Conservation (phyloP, 1,284 basidiomycete species). For the Ustilago shanxiensis region DNA sequence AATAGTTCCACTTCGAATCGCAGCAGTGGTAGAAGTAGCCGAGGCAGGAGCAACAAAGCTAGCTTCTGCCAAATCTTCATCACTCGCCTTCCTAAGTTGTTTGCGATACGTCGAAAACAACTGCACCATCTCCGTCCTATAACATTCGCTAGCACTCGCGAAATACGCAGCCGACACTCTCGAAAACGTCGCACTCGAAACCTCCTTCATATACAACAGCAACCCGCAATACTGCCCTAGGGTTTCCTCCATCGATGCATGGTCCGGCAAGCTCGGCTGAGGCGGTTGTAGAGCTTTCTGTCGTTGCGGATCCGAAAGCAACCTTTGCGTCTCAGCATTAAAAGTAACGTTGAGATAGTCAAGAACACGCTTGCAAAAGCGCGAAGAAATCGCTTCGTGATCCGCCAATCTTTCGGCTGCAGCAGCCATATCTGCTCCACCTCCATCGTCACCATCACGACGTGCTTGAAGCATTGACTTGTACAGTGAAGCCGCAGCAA, state of each 20-base stretch:
- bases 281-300: slow-evolving; percentile 50
- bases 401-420: slow-evolving; percentile 86
- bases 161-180: slow-evolving; percentile 62
- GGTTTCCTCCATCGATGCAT: slow-evolving; percentile 77
- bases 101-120: slow-evolving; percentile 51
- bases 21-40: slow-evolving; percentile 19
- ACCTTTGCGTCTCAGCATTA: slow-evolving; percentile 70
- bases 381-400: slow-evolving; percentile 85
- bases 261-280: slow-evolving; percentile 58
- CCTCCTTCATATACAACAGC: slow-evolving; percentile 93
- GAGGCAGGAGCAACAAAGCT: slow-evolving; percentile 35
- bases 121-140: slow-evolving; percentile 59
- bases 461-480: slow-evolving; percentile 92
- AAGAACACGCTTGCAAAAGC: slow-evolving; percentile 90
- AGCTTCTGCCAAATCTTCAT: slow-evolving; percentile 53
- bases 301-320: slow-evolving; percentile 50
- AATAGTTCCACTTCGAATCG: slow-evolving; percentile 55
- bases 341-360: slow-evolving; percentile 92
- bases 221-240: slow-evolving; percentile 89
- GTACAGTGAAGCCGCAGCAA: slow-evolving; percentile 88
- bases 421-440: slow-evolving; percentile 78
- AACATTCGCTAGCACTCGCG: slow-evolving; percentile 56
- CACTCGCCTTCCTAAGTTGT: slow-evolving; percentile 51
- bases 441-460: slow-evolving; percentile 77
- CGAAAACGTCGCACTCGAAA: slow-evolving; percentile 72